These are phyloP conservation scores for Cetraspora pellucida DNA, from an alignment of 192 early-diverging fungal genomes.

Conservation along the genomic window DNA sequence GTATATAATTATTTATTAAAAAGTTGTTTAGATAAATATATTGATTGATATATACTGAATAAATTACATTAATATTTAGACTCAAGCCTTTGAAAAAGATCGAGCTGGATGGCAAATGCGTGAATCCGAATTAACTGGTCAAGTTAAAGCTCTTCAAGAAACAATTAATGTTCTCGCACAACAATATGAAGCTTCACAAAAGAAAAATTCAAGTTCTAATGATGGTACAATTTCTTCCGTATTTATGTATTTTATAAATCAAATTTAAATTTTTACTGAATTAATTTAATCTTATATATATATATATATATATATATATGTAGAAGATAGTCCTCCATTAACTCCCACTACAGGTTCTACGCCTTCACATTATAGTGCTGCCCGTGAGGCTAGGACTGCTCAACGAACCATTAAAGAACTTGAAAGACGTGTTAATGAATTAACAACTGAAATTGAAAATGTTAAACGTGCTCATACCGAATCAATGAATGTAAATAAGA, in stretches of 20 bases:
- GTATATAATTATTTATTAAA: constrained; percentile 21
- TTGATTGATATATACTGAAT: too few relatives aligned
- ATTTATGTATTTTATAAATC: background rate
- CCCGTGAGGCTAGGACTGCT: constrained; percentile 19
- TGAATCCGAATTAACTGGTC: constrained; percentile 23
- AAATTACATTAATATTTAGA: constrained; percentile 12
- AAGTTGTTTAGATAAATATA: background rate
- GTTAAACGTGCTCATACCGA: constrained; percentile 13
- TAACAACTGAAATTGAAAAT: constrained; percentile 3
- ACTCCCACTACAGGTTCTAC: background rate
- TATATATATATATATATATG: background rate
- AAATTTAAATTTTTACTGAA: too few relatives aligned
- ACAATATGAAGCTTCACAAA: constrained; percentile 20
- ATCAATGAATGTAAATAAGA: background rate
- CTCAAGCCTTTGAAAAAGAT: constrained; percentile 34
- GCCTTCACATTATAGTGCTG: background rate
- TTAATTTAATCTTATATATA: background rate
- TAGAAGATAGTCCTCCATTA: constrained; percentile 2
- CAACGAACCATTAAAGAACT: constrained; percentile 24
- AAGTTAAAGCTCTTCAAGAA: constrained; percentile 32
- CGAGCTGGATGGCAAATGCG: constrained; percentile 24
- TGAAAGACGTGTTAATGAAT: constrained; percentile 19
- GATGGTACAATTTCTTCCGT: background rate
- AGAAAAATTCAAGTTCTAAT: constrained; percentile 14
- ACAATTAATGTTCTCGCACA: constrained; percentile 31